Evolutionary conservation across 345 rosid species (phyloP).

Genomic region (Lagerstroemia speciosa): DNA sequence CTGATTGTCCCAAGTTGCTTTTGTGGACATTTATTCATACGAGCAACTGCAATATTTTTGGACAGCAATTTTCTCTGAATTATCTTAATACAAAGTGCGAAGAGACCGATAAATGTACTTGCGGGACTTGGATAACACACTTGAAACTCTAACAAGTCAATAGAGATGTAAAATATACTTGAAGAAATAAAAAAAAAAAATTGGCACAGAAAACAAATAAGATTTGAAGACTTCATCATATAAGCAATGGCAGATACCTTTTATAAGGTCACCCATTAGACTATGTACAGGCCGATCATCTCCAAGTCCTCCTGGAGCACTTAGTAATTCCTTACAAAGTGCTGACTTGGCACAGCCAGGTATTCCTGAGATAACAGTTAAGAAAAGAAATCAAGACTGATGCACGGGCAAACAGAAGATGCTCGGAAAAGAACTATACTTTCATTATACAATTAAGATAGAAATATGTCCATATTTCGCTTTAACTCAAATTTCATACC

Average conservation of each 20-base stretch:
- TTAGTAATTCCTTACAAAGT: constrained; percentile 78
- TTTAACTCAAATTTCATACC: neutral
- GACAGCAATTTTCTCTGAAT: neutral
- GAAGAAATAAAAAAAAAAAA: neutral
- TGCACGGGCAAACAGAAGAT: neutral
- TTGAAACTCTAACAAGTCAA: neutral
- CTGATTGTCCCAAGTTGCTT: neutral
- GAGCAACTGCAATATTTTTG: neutral
- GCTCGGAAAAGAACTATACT: neutral
- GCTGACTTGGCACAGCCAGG: constrained; percentile 99
- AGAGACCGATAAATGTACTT: neutral
- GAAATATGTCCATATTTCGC: neutral
- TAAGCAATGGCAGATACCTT: constrained; percentile 41
- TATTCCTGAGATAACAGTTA: constrained; percentile 43
- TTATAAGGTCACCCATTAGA: constrained; percentile 94
- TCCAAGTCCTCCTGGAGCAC: constrained; percentile 60
- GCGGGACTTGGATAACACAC: neutral
- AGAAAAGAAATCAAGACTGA: neutral
- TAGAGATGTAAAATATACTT: neutral
- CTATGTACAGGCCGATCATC: constrained; percentile 73
- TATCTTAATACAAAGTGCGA: neutral
- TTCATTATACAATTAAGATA: neutral
- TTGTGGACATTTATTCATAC: neutral
- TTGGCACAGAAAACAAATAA: neutral
- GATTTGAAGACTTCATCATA: constrained; percentile 1